Conservation (phyloP, 148 eudicot genomes). For the Hydrangea macrophylla region DNA sequence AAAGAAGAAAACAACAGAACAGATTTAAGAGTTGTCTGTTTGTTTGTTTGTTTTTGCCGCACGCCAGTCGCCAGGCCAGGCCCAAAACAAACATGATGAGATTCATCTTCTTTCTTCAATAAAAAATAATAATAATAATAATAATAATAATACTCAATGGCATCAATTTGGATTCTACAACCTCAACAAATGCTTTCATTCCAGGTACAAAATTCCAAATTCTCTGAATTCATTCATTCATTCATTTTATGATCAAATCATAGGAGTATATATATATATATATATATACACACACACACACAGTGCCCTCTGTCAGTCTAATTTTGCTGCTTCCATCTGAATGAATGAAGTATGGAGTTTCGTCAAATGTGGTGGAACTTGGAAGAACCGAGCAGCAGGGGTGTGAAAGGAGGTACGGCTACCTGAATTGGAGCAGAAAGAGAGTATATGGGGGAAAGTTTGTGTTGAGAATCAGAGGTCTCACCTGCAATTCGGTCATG, state of each 20-base stretch:
- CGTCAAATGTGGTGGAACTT: constrained; percentile 10
- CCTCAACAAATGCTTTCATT: constrained; percentile 15
- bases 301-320: no score
- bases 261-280: background rate
- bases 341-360: constrained; percentile 19
- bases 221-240: no score
- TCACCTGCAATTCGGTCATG: constrained; percentile 4
- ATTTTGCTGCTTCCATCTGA: background rate
- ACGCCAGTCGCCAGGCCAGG: no score
- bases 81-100: background rate
- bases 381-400: constrained; percentile 14
- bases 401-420: constrained; percentile 7
- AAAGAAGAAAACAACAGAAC: no score
- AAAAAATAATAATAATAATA: no score
- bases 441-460: constrained; percentile 16
- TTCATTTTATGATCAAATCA: no score
- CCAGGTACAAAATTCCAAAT: constrained; percentile 16
- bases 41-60: no score
- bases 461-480: constrained; percentile 27
- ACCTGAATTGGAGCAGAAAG: constrained; percentile 10
- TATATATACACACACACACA: background rate
- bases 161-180: constrained; percentile 32
- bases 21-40: no score
- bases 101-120: background rate
- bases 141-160: no score